Evolutionary conservation across 2,329 filamentous ascomycete species (phyloP).

Genomic region (Dendryphion nanum): DNA sequence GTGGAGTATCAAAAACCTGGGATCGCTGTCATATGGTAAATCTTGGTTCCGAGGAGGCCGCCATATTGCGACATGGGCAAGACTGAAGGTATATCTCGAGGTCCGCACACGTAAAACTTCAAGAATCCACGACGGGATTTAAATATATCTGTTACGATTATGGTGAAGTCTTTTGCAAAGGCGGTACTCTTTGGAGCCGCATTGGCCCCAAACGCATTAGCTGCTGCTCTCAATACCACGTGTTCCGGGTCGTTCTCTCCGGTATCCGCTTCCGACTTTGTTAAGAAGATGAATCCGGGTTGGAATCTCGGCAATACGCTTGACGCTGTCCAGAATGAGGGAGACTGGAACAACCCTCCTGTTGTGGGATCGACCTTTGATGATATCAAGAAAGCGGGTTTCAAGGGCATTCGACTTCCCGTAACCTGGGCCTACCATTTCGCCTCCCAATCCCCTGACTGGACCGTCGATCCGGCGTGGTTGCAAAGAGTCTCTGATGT

Average conservation of each 20-base stretch:
- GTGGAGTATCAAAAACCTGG: neutral
- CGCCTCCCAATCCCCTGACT: constrained; percentile 49
- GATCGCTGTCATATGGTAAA: too few species aligned
- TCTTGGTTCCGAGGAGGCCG: too few species aligned
- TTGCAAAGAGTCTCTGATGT: constrained; percentile 59
- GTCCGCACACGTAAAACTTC: too few species aligned
- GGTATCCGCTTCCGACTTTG: constrained; percentile 48
- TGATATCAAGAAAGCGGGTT: constrained; percentile 53
- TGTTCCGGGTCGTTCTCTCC: constrained; percentile 46
- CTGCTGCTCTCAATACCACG: constrained; percentile 4
- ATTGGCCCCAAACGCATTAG: too few species aligned
- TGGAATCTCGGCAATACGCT: constrained; percentile 64
- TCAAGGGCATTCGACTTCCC: constrained; percentile 59
- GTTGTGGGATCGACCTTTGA: constrained; percentile 51
- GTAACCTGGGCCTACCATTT: constrained; percentile 62
- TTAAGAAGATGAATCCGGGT: constrained; percentile 52
- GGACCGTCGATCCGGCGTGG: constrained; percentile 55
- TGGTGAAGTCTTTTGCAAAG: too few species aligned
- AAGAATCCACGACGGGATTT: too few species aligned
- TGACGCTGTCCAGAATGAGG: constrained; percentile 56
- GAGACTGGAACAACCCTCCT: constrained; percentile 48
- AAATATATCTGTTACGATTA: too few species aligned
- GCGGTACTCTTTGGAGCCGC: too few species aligned
- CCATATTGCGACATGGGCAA: too few species aligned
- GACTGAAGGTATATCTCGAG: too few species aligned